Conservation (phyloP, 768 basidiomycete species). For the Lentinula edodes region DNA sequence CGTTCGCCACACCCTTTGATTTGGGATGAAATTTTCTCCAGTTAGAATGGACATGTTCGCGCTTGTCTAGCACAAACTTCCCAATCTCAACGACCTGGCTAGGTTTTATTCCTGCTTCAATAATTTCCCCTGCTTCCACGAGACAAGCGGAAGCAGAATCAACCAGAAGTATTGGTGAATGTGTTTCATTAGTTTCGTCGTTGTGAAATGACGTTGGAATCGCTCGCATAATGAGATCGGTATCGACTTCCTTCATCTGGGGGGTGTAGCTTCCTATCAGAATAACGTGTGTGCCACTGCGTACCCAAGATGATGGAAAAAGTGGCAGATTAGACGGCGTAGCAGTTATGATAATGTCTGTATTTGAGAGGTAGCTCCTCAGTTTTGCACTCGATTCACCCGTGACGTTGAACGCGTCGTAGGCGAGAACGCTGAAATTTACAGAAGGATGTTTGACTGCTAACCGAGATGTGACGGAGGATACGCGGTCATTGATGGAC, state of each 20-base stretch:
- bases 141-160: conserved; percentile 69
- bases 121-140: conserved; percentile 81
- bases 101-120: conserved; percentile 38
- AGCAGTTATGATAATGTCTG: conserved; percentile 67
- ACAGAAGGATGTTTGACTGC: conserved; percentile 10
- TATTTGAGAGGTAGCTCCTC: conserved; percentile 27
- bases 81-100: conserved; percentile 63
- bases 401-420: conserved; percentile 2
- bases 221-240: conserved; percentile 49
- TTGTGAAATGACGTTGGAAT: conserved; percentile 7
- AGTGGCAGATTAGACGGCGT: conserved; percentile 69
- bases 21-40: not conserved
- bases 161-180: conserved; percentile 47
- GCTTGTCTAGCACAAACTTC: conserved; percentile 38
- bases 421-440: not conserved
- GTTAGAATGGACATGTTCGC: not conserved
- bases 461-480: conserved; percentile 27
- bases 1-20: not conserved
- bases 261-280: conserved; percentile 82
- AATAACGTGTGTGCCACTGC: conserved; percentile 60
- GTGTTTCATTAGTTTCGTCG: not conserved
- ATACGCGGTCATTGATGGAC: conserved; percentile 42
- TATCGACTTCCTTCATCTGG: conserved; percentile 73
- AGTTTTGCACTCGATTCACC: conserved; percentile 13
- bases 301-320: conserved; percentile 63